Evolutionary conservation across 2,329 filamentous ascomycete genomes (phyloP), one percentile per base, ranked within the genome.

Genomic region (Sporothrix variecibatus): DNA sequence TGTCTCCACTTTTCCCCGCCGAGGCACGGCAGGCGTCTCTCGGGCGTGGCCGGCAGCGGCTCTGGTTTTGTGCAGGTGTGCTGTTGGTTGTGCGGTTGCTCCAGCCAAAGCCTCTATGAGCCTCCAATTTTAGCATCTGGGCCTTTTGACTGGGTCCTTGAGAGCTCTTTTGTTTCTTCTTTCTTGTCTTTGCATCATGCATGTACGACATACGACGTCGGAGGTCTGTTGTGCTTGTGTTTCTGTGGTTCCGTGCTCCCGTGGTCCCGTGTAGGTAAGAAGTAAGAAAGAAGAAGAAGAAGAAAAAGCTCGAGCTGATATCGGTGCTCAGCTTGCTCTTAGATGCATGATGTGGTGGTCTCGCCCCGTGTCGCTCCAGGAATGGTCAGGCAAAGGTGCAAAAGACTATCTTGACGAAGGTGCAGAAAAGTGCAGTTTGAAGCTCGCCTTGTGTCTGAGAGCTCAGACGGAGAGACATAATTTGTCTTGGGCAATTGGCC

Each of bases 11-110:
- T n/a, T 26, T 17, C 31, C 46, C 67, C 46, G 28, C 46, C 28
- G 46, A 69, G 28, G 23, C 64, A 68, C 40, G 64, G 64, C 64
- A 51, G 67, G 7, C 17, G 38, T 67, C 28, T 65, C 28, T 38
- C 67, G 40, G 65, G 67, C 28, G n/a, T 69, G 46, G 43, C 46
- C 28, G 20, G 67, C 28, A 67, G 64, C 23, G 40, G 23, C 64
- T 49, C 64, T 67, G 64, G 23, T 31, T 43, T 43, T 9, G 40
- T 43, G 40, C 6, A 43, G 40, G 12, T 43, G 6, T 15, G 40
- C 34, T 12, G 40, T 43, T 43, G 43, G 43, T 49, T 15, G 31
- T 62, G 58, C 58, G 40, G 31, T 15, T 17, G 38, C 62, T 67
- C 38, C 62, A 43, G 23, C 62, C 17, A 46, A 38, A 67, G 62